phyloP scores from a whole-genome alignment of 2,329 filamentous ascomycete species.

The Scedosporium dehoogii region DNA sequence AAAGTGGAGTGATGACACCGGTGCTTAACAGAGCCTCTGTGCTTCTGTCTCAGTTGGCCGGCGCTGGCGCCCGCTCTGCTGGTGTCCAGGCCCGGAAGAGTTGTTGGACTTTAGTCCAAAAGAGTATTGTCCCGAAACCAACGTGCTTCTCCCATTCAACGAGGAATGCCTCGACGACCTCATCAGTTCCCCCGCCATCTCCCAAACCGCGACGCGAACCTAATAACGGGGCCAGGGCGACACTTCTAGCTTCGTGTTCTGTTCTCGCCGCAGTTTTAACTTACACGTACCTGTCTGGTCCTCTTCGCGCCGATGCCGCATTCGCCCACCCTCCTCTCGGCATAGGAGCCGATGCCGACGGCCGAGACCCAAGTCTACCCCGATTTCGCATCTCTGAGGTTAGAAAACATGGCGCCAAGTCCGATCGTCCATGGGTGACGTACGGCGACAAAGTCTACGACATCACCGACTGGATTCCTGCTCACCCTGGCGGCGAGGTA shows the following conservation, averaged over 20 bases:
- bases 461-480: slow-evolving; percentile 58
- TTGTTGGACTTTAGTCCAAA: neutral
- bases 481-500: slow-evolving; percentile 58
- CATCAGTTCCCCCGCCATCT: neutral
- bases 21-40: neutral
- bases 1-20: neutral
- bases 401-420: slow-evolving; percentile 40
- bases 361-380: slow-evolving; percentile 31
- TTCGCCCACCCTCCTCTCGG: neutral
- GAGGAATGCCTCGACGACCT: neutral
- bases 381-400: slow-evolving; percentile 41
- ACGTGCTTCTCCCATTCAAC: neutral
- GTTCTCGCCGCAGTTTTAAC: neutral
- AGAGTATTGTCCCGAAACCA: neutral
- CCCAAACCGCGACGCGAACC: neutral
- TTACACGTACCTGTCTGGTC: neutral
- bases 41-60: neutral
- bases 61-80: neutral
- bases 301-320: neutral
- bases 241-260: neutral
- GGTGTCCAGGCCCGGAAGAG: neutral
- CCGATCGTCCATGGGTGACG: slow-evolving; percentile 53
- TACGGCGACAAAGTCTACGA: slow-evolving; percentile 56
- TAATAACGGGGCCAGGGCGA: neutral
- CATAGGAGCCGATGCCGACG: neutral